Evolutionary conservation across 2,329 filamentous ascomycete species (phyloP).

Genomic region (Trichocomaceae sp.): DNA sequence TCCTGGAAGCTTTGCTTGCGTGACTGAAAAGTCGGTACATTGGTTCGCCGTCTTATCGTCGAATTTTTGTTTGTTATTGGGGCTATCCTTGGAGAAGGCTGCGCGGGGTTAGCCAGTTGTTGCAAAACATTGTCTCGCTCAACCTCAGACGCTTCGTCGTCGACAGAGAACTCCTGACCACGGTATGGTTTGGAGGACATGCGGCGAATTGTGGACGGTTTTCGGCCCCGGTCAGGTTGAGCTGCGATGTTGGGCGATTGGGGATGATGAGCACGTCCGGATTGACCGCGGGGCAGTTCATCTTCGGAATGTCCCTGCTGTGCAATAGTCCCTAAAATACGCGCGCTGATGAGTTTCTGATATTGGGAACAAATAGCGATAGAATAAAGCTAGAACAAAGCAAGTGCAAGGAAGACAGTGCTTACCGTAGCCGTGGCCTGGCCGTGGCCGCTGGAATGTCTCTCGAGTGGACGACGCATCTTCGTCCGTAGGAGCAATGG

Average conservation of each 20-base stretch:
- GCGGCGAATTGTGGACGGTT: conserved; percentile 66
- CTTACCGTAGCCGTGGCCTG: conserved; percentile 11
- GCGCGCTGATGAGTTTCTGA: neutral
- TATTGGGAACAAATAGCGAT: neutral
- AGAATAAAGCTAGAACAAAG: neutral
- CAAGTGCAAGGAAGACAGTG: neutral
- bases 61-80: conserved; percentile 31
- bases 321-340: conserved; percentile 7
- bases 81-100: conserved; percentile 30
- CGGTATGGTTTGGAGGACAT: conserved; percentile 74
- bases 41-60: conserved; percentile 36
- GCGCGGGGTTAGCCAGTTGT: conserved; percentile 21
- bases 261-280: conserved; percentile 24
- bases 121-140: conserved; percentile 56
- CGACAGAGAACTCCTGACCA: conserved; percentile 81
- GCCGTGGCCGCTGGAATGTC: conserved; percentile 7
- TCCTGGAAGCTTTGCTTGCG: conserved; percentile 34
- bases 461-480: conserved; percentile 7
- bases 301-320: conserved; percentile 5
- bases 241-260: conserved; percentile 41
- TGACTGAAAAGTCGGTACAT: conserved; percentile 26
- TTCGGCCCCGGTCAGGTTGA: conserved; percentile 49
- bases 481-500: conserved; percentile 11
- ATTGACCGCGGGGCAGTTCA: conserved; percentile 1
- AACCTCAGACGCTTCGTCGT: conserved; percentile 78